Evolutionary conservation across 2,329 filamentous ascomycete genomes (phyloP), one percentile per base, ranked within the genome.

Genomic region (Dactylellina haptotyla): DNA sequence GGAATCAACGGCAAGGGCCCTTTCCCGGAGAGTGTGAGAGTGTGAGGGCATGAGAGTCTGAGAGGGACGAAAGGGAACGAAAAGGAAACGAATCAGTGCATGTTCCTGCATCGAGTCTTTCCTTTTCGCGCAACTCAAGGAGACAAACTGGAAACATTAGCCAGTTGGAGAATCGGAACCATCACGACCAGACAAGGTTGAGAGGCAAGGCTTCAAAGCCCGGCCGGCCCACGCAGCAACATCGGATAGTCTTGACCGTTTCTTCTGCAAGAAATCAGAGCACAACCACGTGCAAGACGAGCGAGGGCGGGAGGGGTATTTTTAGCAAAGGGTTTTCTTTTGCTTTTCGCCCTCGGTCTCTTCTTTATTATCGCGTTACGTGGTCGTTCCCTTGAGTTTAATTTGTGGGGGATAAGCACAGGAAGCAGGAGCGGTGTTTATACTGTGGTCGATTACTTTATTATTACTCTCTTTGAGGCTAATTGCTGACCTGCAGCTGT

Each of bases 331-430:
- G 6, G 46, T 25, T 26, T 23, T n/a, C n/a, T n/a, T n/a, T n/a
- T n/a, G n/a, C n/a, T n/a, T n/a, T n/a, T n/a, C n/a, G n/a, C n/a
- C n/a, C n/a, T n/a, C 32, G 56, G 61, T 28, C 41, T 23, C 39
- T 28, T 37, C 39, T 50, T 26, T 18, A 57, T 48, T 50, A 63
- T 53, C 37, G 39, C 32, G 62, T 58, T 57, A 50, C 62, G 50
- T 57, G 39, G 51, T 57, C 53, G 28, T 59, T 67, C 59, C 51
- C 41, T 18, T 58, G 9, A 46, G 59, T 73, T 65, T 66, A 65
- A 73, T 73, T 73, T 73, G 69, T 66, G 69, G 69, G 69, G 69
- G 61, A 73, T 73, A 73, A 73, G 69, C 67, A 72, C n/a, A n/a
- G n/a, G 26, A 26, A 20, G 25, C 56, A n/a, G n/a, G n/a, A n/a